Base-by-base conservation (phyloP, 306 rosid genomes). In the Lupinus albus region DNA sequence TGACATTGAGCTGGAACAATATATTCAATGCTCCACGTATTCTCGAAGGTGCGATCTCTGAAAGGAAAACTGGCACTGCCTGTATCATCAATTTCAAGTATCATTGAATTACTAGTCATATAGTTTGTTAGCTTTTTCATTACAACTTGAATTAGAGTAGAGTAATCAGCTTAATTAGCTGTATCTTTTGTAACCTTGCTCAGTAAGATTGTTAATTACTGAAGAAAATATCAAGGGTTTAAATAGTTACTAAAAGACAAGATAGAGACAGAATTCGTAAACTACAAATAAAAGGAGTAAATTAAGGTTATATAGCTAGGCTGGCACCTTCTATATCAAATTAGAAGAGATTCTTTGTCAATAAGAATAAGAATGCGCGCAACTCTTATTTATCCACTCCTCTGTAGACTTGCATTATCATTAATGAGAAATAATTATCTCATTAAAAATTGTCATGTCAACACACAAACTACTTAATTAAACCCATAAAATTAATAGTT, bases 11-110 rank as follows among this genome's bases (percentile, higher is more conserved):
- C 66, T 92, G 98, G 57, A 92, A 92, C 16, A 89, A 54, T 33
- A 92, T 92, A 79, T 92, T 92, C 50, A 92, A 68, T 11, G 78
- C 98, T 78, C 98, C 98, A 15, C 98, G 95, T 14, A 92, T 92
- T 76, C 96, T 89, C 5, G 98, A 80, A 3, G 96, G 98, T 7
- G 98, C 98, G 1, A 92, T 89, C 76, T 92, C 98, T 13, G 96
- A 92, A 41, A 92, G 91, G 25, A 92, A 92, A 48, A 92, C 53
- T 14, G 98, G 98, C 17, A 92, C 98, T 0, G 98, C 98, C 98
- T 92, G 84, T 62, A 72, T 38, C 63, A 68, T 15, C 68, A 71
- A 25, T 25, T 25, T 25, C 30, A 25, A 25, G 30, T 25, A 25
- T 25, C 30, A 25, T 25, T 25, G 28, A 52, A 62, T 35, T 35